Base-by-base conservation (phyloP, 2,329 filamentous ascomycete species). In the Calonectria crousiana region DNA sequence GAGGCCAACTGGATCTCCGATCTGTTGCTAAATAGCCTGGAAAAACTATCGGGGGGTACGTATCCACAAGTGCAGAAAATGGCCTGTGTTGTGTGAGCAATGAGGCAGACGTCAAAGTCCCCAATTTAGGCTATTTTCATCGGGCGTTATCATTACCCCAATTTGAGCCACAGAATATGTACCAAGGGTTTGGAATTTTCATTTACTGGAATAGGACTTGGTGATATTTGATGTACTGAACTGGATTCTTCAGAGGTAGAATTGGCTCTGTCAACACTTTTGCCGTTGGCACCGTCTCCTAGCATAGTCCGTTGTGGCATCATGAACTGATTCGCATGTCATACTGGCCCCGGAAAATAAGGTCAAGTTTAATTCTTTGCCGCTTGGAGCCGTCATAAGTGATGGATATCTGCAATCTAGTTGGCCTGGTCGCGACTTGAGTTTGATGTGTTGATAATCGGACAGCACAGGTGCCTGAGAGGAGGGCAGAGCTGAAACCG, bases 1-100 rank as follows among this genome's bases (percentile, higher is more conserved):
- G 0, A 91, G 88, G 83, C 90, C 90, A 92, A 36, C 84, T 87
- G 72, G 90, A 89, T 0, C 85, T 83, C 13, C 91, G 76, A 0
- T 72, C 71, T 0, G 84, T 80, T 67, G 87, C 87, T 23, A 91
- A 6, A 82, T 78, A 92, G 83, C 72, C 87, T 86, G 68, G 86
- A 87, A 53, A 88, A 20, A 0, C 82, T 80, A 20, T 88, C 85
- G 0, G 90, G 89, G 52, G 90, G 88, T 38, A 91, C 81, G 52
- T 62, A 47, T 38, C 56, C 58, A 38, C n/a, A 47, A 23, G n/a
- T 23, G 44, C 4, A 13, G n/a, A 23, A 23, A 23, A 47, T 47
- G n/a, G 20, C 3, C 20, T 47, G 44, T 47, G 44, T 47, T 47
- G n/a, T 47, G 44, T 47, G 44, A 23, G 20, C 10, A 23, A 23